Evolutionary conservation across 2,329 filamentous ascomycete genomes (phyloP), one percentile per base, ranked within the genome.

Genomic region (Tolypocladium pustulatum): DNA sequence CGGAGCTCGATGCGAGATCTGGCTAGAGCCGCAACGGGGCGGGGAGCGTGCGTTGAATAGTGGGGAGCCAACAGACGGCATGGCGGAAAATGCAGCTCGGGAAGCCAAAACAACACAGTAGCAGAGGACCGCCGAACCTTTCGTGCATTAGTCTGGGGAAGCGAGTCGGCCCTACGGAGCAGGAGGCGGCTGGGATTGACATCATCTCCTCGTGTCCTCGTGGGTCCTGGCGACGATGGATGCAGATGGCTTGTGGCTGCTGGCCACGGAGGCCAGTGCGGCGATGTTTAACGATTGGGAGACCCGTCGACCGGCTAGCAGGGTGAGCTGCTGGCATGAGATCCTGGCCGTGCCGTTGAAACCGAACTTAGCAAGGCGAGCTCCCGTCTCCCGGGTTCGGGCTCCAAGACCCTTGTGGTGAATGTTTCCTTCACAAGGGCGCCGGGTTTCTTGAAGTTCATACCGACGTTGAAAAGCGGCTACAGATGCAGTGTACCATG

Each of bases 1-100:
- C 46, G 49, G 55, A 52, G 40, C 54, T 62, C 27, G 55, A 62
- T 59, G 57, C 55, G 59, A 49, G 41, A 57, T 62, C 56, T 40
- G 58, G 54, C 53, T 60, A 52, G 46, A 58, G 54, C 56, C 43
- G 58, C 56, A 49, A 27, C 20, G 17, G 25, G 55, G 55, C 40
- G 37, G 54, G 58, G 58, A 46, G n/a, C 58, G 55, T 59, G 58
- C 55, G 55, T 40, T 25, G 32, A 0, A 52, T 17, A 17, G 38
- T 13, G 46, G 41, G 37, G 3, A 51, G 6, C 10, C 30, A n/a
- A 37, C 3, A n/a, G 8, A 53, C 10, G 3, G 20, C 30, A n/a
- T 25, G 46, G 15, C 46, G 15, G 49, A 34, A 53, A 12, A 32
- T 52, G 49, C 49, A 52, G 49, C 49, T n/a, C 34, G 36, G 25